Evolutionary conservation across 2,329 filamentous ascomycete genomes (phyloP).

Genomic region (Geosmithia flava): DNA sequence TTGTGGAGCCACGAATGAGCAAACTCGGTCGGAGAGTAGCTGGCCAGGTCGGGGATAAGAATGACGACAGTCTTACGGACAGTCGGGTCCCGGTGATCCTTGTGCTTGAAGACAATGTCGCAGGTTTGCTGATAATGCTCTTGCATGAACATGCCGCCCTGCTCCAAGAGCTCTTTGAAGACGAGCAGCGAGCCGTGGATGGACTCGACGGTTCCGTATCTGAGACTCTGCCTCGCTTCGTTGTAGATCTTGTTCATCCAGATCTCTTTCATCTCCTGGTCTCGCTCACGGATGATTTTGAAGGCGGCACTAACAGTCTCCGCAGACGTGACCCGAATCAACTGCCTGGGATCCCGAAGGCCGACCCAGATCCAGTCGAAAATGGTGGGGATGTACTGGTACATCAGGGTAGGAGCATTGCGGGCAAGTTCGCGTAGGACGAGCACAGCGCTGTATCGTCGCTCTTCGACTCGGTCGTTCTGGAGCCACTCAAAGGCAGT

Average conservation of each 20-base stretch:
- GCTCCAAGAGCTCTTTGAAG: conserved; percentile 81
- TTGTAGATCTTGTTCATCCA: conserved; percentile 90
- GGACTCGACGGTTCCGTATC: conserved; percentile 69
- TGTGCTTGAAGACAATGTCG: conserved; percentile 83
- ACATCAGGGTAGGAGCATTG: conserved; percentile 91
- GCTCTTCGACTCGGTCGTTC: conserved; percentile 84
- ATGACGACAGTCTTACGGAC: conserved; percentile 84
- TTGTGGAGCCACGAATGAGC: conserved; percentile 78
- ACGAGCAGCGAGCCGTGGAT: conserved; percentile 92
- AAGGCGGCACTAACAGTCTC: conserved; percentile 93
- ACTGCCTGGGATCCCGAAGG: conserved; percentile 74
- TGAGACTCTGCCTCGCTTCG: conserved; percentile 70
- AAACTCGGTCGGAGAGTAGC: conserved; percentile 86
- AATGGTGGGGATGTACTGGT: conserved; percentile 87
- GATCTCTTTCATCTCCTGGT: conserved; percentile 71
- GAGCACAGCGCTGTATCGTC: conserved; percentile 85
- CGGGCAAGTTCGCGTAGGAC: conserved; percentile 82
- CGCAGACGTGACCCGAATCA: conserved; percentile 84
- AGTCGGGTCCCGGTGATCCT: conserved; percentile 80
- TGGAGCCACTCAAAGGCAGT: conserved; percentile 95
- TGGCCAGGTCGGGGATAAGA: conserved; percentile 84
- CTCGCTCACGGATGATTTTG: conserved; percentile 87
- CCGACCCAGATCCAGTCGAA: conserved; percentile 96
- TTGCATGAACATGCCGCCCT: conserved; percentile 99
- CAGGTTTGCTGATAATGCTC: conserved; percentile 85